Evolutionary conservation across 2,329 filamentous ascomycete species (phyloP).

Genomic region (Mycosphaerelloides madeirae): DNA sequence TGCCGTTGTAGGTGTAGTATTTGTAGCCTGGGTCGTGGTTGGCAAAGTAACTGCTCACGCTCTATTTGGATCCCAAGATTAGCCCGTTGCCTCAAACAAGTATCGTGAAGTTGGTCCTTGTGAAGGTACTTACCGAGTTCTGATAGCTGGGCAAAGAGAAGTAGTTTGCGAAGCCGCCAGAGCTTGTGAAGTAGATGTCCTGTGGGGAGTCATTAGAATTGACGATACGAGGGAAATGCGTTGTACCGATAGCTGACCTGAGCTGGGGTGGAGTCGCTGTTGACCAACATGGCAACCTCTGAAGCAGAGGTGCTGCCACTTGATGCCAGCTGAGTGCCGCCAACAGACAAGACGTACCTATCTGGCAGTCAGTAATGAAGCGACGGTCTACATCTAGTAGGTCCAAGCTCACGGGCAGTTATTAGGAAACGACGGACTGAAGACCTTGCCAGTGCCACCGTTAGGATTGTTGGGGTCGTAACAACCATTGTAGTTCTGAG

Average conservation of each 20-base stretch:
- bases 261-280: too few relatives aligned
- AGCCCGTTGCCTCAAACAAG: too few relatives aligned
- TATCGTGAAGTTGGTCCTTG: too few relatives aligned
- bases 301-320: too few relatives aligned
- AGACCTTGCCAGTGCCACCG: conserved; percentile 31
- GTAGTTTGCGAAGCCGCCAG: conserved; percentile 49
- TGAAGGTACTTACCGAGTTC: conserved; percentile 34
- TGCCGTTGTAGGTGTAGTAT: conserved; percentile 18
- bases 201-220: too few relatives aligned
- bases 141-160: conserved; percentile 47
- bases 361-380: neutral
- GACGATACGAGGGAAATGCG: neutral
- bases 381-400: neutral
- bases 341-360: neutral
- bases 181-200: too few relatives aligned
- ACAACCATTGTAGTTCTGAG: conserved; percentile 12
- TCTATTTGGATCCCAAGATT: too few relatives aligned
- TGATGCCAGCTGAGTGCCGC: neutral
- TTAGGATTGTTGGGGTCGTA: conserved; percentile 20
- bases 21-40: conserved; percentile 18
- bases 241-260: neutral
- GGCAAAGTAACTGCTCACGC: conserved; percentile 27
- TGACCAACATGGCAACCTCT: too few relatives aligned
- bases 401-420: too few relatives aligned
- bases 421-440: conserved; percentile 29